Conservation (phyloP, 2,329 filamentous ascomycete genomes). For the Albophoma yamanashiensis region DNA sequence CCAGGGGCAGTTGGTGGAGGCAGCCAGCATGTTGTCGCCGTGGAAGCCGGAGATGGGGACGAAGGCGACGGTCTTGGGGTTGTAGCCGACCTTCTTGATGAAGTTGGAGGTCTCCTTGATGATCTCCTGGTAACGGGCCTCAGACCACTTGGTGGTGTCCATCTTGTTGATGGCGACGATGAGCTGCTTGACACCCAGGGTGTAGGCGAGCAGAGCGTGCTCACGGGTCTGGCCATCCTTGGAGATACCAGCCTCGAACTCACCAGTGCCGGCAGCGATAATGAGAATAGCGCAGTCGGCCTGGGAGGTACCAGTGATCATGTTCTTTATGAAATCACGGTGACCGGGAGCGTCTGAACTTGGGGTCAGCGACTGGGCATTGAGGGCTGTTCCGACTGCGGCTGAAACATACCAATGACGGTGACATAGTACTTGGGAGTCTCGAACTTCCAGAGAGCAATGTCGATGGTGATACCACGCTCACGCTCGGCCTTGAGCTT, state of each 20-base stretch:
- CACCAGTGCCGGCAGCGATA: slow-evolving; percentile 99
- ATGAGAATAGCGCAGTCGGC: slow-evolving; percentile 99
- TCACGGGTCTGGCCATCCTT: slow-evolving; percentile 99
- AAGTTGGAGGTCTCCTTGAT: slow-evolving; percentile 99
- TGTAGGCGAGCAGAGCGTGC: slow-evolving; percentile 99
- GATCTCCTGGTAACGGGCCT: slow-evolving; percentile 95
- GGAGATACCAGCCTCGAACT: slow-evolving; percentile 99
- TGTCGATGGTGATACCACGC: slow-evolving; percentile 99
- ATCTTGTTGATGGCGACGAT: slow-evolving; percentile 99
- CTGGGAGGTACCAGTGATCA: slow-evolving; percentile 99
- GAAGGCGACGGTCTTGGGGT: slow-evolving; percentile 97
- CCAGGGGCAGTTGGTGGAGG: slow-evolving; percentile 93
- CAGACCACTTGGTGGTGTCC: slow-evolving; percentile 98
- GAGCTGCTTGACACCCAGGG: slow-evolving; percentile 99
- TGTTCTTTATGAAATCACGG: slow-evolving; percentile 99
- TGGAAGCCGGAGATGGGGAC: slow-evolving; percentile 99
- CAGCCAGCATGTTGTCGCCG: slow-evolving; percentile 98
- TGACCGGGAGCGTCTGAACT: slow-evolving; percentile 83
- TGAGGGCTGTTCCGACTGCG: background rate
- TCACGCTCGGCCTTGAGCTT: slow-evolving; percentile 99
- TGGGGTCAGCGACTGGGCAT: slow-evolving; percentile 4
- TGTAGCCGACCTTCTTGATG: slow-evolving; percentile 99
- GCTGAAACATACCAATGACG: slow-evolving; percentile 71
- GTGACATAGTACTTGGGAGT: slow-evolving; percentile 96
- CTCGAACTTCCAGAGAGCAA: slow-evolving; percentile 99